phyloP scores from a whole-genome alignment of 805 yeast genomes.

The Maudiozyma turicensis region DNA sequence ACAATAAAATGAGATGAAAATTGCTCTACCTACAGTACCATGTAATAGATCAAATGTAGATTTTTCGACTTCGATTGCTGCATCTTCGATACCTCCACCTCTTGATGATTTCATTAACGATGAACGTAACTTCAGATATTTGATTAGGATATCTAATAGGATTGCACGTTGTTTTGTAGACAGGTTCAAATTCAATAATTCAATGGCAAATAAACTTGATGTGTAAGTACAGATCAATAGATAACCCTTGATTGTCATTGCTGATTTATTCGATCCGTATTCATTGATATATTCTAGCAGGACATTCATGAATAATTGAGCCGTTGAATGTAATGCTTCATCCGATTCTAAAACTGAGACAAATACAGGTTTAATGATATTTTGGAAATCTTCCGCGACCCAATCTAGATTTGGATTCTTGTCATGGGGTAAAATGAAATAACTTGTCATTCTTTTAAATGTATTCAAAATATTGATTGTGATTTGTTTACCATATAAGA shows the following conservation, averaged over 20 bases:
- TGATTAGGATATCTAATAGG: slow-evolving; percentile 32
- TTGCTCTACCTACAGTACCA: slow-evolving; percentile 40
- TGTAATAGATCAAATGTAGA: slow-evolving; percentile 28
- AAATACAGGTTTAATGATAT: slow-evolving; percentile 31
- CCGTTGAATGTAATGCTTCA: slow-evolving; percentile 28
- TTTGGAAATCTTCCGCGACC: slow-evolving; percentile 18
- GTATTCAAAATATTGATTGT: slow-evolving; percentile 26
- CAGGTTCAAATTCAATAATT: slow-evolving; percentile 24
- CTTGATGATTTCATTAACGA: slow-evolving; percentile 23
- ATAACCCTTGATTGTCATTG: slow-evolving; percentile 31
- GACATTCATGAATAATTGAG: slow-evolving; percentile 31
- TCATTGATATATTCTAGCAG: slow-evolving; percentile 18
- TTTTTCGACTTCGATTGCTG: slow-evolving; percentile 19
- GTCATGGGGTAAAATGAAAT: slow-evolving; percentile 19
- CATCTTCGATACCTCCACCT: slow-evolving; percentile 15
- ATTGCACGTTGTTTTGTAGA: slow-evolving; percentile 27
- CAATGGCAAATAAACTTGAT: slow-evolving; percentile 31
- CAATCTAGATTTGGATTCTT: slow-evolving; percentile 10
- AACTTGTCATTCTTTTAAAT: slow-evolving; percentile 20
- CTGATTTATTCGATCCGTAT: slow-evolving; percentile 17
- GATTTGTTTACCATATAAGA: slow-evolving; percentile 17
- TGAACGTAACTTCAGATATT: slow-evolving; percentile 32
- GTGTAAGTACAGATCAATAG: slow-evolving; percentile 27
- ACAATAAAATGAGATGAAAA: slow-evolving; percentile 42
- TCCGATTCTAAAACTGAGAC: slow-evolving; percentile 33